Evolutionary conservation across 768 basidiomycete species (phyloP).

Genomic region (Royoungia palumana): DNA sequence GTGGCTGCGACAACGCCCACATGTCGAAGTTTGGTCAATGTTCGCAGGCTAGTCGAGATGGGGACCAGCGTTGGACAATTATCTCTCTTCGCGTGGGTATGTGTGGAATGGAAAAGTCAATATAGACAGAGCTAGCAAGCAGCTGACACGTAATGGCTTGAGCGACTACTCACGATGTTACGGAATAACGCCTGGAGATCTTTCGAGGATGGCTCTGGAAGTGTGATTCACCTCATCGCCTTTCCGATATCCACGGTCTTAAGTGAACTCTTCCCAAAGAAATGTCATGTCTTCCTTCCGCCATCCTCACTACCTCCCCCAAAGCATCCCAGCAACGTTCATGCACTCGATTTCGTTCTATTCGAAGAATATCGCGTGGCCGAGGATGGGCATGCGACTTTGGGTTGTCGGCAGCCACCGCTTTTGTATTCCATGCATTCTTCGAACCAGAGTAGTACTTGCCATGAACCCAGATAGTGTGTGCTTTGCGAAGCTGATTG

Average conservation of each 20-base stretch:
- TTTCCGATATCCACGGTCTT: slow-evolving; percentile 24
- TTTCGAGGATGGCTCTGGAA: neutral
- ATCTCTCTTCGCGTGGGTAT: slow-evolving; percentile 4
- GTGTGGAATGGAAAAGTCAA: neutral
- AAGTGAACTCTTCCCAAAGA: slow-evolving; percentile 46
- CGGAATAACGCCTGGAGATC: too few relatives aligned
- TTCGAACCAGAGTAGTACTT: slow-evolving; percentile 21
- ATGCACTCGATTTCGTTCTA: slow-evolving; percentile 29
- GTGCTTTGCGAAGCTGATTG: slow-evolving; percentile 31
- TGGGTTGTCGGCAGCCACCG: slow-evolving; percentile 23
- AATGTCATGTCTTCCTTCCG: slow-evolving; percentile 51
- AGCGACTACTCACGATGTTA: slow-evolving; percentile 6
- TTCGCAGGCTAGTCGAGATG: slow-evolving; percentile 8
- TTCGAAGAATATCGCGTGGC: slow-evolving; percentile 17
- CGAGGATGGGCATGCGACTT: slow-evolving; percentile 9
- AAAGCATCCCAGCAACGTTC: slow-evolving; percentile 45
- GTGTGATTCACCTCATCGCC: neutral
- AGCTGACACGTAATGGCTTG: neutral
- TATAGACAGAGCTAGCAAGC: neutral
- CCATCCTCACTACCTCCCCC: slow-evolving; percentile 54
- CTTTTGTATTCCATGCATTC: slow-evolving; percentile 40
- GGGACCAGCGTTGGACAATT: slow-evolving; percentile 6
- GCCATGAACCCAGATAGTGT: slow-evolving; percentile 24
- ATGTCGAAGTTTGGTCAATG: neutral
- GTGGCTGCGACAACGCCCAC: slow-evolving; percentile 16